phyloP scores from a whole-genome alignment of 2,329 filamentous ascomycete species.

The Lecanicillium sp. region DNA sequence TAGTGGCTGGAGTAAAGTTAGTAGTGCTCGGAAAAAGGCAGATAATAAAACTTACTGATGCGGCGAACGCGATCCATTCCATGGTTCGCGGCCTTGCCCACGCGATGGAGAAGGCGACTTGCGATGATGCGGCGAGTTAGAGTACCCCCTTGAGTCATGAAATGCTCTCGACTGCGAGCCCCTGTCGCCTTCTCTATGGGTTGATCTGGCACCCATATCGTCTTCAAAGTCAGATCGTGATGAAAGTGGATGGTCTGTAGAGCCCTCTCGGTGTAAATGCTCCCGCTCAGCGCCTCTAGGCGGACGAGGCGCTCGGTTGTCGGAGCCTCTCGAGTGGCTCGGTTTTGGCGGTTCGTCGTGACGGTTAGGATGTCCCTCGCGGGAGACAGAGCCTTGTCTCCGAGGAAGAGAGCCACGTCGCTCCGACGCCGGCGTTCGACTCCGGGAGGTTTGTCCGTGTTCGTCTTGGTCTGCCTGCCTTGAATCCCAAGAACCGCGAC shows the following conservation, averaged over 20 bases:
- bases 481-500: constrained; percentile 17
- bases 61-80: too few species aligned
- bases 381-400: background rate
- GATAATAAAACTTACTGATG: too few species aligned
- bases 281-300: too few species aligned
- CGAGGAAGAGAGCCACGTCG: constrained; percentile 13
- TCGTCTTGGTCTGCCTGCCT: constrained; percentile 14
- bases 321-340: too few species aligned
- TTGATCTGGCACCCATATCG: constrained; percentile 37
- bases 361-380: too few species aligned
- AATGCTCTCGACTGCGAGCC: constrained; percentile 21
- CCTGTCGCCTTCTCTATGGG: constrained; percentile 33
- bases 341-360: too few species aligned
- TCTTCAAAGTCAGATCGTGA: constrained; percentile 44
- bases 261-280: too few species aligned
- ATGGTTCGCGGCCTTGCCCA: constrained; percentile 2
- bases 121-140: constrained; percentile 19
- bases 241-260: constrained; percentile 28
- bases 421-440: constrained; percentile 16
- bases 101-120: constrained; percentile 28
- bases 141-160: constrained; percentile 17
- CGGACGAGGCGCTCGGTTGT: too few species aligned
- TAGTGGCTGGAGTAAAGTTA: constrained; percentile 33
- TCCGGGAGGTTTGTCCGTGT: constrained; percentile 15
- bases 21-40: too few species aligned